Percentiles rank a stretch among this genome's conserved stretches.
Evolutionary conservation across 2,329 filamentous ascomycete species (phyloP).

Genomic region (Neoarthrinium moseri): DNA sequence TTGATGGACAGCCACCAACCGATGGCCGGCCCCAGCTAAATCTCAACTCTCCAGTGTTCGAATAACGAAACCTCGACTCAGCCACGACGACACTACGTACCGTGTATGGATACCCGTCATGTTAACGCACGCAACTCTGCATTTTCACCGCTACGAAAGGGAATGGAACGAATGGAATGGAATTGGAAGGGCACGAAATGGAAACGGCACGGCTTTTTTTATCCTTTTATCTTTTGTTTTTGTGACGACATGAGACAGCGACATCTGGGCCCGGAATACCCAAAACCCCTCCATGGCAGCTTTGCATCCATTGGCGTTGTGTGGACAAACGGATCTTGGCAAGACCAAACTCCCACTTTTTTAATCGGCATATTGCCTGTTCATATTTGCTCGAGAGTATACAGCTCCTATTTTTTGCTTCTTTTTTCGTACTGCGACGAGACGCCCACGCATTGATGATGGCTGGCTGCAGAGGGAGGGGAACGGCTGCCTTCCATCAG

Average conservation of each 20-base stretch:
- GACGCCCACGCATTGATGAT: too few species aligned
- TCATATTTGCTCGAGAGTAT: background rate
- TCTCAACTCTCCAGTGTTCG: slow-evolving; percentile 12
- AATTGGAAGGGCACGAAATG: too few species aligned
- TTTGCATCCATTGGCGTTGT: slow-evolving; percentile 2
- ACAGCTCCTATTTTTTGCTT: background rate
- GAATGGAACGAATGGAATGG: too few species aligned
- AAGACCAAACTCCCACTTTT: background rate
- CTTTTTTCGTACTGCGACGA: background rate
- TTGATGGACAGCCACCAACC: slow-evolving; percentile 30
- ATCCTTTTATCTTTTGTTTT: too few species aligned
- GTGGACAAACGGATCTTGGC: background rate
- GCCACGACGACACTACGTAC: too few species aligned
- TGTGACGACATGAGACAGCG: background rate
- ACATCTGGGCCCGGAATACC: slow-evolving; percentile 1
- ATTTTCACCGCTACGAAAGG: background rate
- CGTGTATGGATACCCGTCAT: too few species aligned
- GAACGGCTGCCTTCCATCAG: too few species aligned
- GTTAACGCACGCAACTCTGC: background rate
- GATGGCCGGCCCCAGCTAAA: background rate
- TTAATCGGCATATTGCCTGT: background rate
- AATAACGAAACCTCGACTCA: slow-evolving; percentile 10
- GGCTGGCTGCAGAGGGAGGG: too few species aligned
- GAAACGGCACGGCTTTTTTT: too few species aligned
- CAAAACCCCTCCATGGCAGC: too few species aligned